Percentiles rank a stretch among this genome's conserved stretches.
Conservation (phyloP, 2,329 filamentous ascomycete genomes). For the Arthrobotrys sinensis region DNA sequence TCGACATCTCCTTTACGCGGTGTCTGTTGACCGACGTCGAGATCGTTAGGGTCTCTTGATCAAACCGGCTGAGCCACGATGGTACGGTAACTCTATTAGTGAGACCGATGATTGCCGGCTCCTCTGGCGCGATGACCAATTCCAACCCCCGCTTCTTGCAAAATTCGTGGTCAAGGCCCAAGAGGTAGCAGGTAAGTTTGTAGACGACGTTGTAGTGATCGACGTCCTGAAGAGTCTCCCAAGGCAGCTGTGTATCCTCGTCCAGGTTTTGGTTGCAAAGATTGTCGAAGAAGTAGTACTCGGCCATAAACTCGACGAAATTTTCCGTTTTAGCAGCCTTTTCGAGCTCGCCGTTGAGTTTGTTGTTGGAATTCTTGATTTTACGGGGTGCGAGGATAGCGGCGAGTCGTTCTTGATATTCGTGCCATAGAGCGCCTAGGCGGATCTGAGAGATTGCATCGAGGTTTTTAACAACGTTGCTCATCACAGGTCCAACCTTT, state of each 20-base stretch:
- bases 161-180: slow-evolving; percentile 55
- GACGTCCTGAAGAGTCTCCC: slow-evolving; percentile 45
- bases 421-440: slow-evolving; percentile 51
- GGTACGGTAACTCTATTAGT: slow-evolving; percentile 56
- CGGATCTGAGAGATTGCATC: slow-evolving; percentile 48
- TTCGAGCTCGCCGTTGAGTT: slow-evolving; percentile 21
- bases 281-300: slow-evolving; percentile 58
- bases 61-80: slow-evolving; percentile 53
- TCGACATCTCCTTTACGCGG: slow-evolving; percentile 36
- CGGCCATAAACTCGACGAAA: slow-evolving; percentile 41
- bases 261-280: slow-evolving; percentile 47
- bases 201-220: slow-evolving; percentile 56
- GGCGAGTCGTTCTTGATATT: slow-evolving; percentile 51
- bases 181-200: slow-evolving; percentile 48
- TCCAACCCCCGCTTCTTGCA: slow-evolving; percentile 46
- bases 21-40: slow-evolving; percentile 44
- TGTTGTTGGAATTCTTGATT: slow-evolving; percentile 5
- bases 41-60: slow-evolving; percentile 47
- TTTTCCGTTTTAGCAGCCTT: slow-evolving; percentile 31
- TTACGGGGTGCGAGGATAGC: slow-evolving; percentile 39
- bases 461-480: slow-evolving; percentile 53
- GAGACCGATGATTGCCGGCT: slow-evolving; percentile 55
- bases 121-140: slow-evolving; percentile 54
- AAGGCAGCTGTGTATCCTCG: slow-evolving; percentile 50
- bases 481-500: slow-evolving; percentile 51